Base-by-base conservation (phyloP, 2,329 filamentous ascomycete genomes). In the Fusarium udum region DNA sequence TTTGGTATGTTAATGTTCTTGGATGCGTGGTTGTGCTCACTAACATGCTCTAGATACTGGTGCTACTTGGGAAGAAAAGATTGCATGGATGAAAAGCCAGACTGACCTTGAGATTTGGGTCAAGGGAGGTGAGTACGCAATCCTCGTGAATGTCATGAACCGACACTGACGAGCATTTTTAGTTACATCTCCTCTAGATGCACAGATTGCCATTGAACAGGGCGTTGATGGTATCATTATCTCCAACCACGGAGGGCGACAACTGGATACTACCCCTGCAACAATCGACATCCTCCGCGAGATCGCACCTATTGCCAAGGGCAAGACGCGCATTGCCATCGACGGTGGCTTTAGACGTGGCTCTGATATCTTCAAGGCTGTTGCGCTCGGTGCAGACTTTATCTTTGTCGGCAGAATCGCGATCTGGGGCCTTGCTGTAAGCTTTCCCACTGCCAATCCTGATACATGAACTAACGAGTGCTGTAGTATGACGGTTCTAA, bases 401-500 rank as follows among this genome's bases (percentile, higher is more conserved):
- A 48, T 56, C 31, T 55, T 61, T 42, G 51, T 61, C 13, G 59
- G 59, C 8, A 42, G 59, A 43, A 55, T 61, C 18, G 48, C 59
- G 10, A 53, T 61, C 6, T 61, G 59, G 59, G 59, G 59, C 2
- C 48, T 61, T 14, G 59, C 59, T 4, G 55, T 48, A 28, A 36
- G 31, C n/a, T 9, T 10, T 24, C 1, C 10, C n/a, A 6, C 31
- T 13, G 3, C 15, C 2, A 7, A 8, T 6, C 11, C 4, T 9
- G 9, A 16, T 18, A 18, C 13, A 26, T 3, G 7, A 24, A 13
- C 39, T 58, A 22, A 58, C 13, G 0, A 10, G 12, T 36, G n/a
- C 12, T 8, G 2, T n/a, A 58, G 55, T 58, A 36, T 16, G 40
- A 58, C 1, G 55, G 55, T 5, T 46, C 39, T 1, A 36, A 58